Percentiles rank a stretch among this genome's conserved stretches.
Evolutionary conservation across 192 early-diverging fungal species (phyloP).

Genomic region (Coemansia sp.): DNA sequence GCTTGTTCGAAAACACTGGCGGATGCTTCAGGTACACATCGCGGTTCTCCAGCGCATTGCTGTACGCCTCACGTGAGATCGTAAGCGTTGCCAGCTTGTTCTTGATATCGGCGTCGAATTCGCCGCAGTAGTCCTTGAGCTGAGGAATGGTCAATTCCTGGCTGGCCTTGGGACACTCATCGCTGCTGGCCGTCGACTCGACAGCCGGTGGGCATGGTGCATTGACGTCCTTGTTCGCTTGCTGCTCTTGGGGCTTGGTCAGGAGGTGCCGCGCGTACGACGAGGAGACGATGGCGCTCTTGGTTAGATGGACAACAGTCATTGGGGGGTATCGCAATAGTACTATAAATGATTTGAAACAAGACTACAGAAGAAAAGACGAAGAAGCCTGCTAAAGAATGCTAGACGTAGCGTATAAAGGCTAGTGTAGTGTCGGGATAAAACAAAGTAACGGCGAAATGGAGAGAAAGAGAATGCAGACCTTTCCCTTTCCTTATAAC

Average conservation of each 20-base stretch:
- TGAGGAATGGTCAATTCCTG: conserved; percentile 19
- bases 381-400: background rate
- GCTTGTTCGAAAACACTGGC: conserved; percentile 46
- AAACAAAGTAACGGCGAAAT: no score
- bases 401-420: no score
- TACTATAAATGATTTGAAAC: background rate
- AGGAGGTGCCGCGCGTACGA: conserved; percentile 50
- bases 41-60: conserved; percentile 62
- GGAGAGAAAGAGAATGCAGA: no score
- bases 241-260: conserved; percentile 16
- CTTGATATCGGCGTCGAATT: conserved; percentile 65
- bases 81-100: conserved; percentile 69
- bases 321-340: conserved; percentile 22
- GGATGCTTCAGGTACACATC: conserved; percentile 34
- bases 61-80: conserved; percentile 59
- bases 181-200: background rate
- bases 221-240: background rate
- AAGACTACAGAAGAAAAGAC: background rate
- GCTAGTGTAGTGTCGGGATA: no score
- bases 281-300: conserved; percentile 12
- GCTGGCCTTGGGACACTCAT: background rate
- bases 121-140: conserved; percentile 33
- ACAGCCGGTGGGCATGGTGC: background rate
- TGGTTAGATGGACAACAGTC: conserved; percentile 37
- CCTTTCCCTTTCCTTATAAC: no score